Conservation (phyloP, 345 rosid genomes). For the Adansonia digitata region DNA sequence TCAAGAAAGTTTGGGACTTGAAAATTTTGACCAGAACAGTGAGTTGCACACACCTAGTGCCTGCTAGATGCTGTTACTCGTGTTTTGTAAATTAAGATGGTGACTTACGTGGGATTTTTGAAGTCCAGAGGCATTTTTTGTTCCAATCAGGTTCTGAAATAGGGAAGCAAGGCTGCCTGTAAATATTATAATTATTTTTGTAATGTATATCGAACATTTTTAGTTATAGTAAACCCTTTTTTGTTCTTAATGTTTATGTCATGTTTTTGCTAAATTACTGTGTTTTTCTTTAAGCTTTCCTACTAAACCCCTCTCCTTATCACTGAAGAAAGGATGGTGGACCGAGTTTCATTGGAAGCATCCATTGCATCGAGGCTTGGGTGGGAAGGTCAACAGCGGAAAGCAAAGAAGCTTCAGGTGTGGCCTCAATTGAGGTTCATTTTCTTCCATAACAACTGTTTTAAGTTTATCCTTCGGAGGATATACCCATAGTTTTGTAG, state of each 20-base stretch:
- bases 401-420: slow-evolving; percentile 2
- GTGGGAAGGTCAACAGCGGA: background rate
- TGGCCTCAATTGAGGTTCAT: slow-evolving; percentile 1
- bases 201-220: slow-evolving; percentile 23
- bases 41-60: slow-evolving; percentile 20
- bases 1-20: slow-evolving; percentile 9
- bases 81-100: slow-evolving; percentile 22
- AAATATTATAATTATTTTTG: slow-evolving; percentile 32
- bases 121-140: slow-evolving; percentile 35
- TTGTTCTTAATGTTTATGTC: background rate
- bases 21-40: slow-evolving; percentile 28
- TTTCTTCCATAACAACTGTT: background rate
- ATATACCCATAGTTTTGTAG: background rate
- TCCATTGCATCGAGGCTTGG: background rate
- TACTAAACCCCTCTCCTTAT: background rate
- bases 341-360: background rate
- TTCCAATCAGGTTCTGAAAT: slow-evolving; percentile 31
- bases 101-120: slow-evolving; percentile 16
- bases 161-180: slow-evolving; percentile 34
- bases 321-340: background rate
- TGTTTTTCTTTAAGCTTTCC: background rate
- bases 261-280: background rate
- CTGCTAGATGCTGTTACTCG: slow-evolving; percentile 16
- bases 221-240: slow-evolving; percentile 12
- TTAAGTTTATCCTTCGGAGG: background rate